phyloP scores from a whole-genome alignment of 768 basidiomycete genomes.

The Pulveroboletus sp. region DNA sequence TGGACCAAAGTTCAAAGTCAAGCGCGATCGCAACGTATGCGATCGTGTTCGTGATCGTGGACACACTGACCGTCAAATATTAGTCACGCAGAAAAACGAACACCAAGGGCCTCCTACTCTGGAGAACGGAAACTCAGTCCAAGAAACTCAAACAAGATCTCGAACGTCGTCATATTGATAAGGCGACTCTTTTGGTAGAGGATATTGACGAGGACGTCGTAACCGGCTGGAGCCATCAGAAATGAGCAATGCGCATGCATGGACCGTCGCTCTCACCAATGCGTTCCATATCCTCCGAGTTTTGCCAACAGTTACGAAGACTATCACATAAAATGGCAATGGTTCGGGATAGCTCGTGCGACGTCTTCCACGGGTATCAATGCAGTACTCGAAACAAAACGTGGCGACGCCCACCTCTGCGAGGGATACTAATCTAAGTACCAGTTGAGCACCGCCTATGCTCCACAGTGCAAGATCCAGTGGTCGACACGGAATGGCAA shows the following conservation, averaged over 20 bases:
- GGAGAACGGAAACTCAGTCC: conserved; percentile 81
- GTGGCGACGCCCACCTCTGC: conserved; percentile 50
- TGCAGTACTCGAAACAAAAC: neutral
- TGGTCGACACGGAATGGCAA: conserved; percentile 55
- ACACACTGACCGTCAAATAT: conserved; percentile 48
- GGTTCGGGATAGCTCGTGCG: conserved; percentile 73
- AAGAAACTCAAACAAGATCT: conserved; percentile 80
- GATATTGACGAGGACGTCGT: conserved; percentile 77
- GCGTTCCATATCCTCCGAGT: conserved; percentile 92
- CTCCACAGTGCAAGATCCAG: conserved; percentile 77
- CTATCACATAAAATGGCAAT: conserved; percentile 72
- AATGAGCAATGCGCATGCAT: neutral
- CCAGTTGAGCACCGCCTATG: conserved; percentile 76
- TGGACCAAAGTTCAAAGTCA: conserved; percentile 89
- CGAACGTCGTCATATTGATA: conserved; percentile 77
- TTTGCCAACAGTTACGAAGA: conserved; percentile 83
- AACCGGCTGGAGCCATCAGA: conserved; percentile 58
- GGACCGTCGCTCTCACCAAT: conserved; percentile 53
- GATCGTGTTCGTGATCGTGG: conserved; percentile 75
- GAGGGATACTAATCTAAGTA: conserved; percentile 69
- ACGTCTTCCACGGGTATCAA: conserved; percentile 48
- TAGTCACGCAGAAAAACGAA: neutral
- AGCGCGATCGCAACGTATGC: conserved; percentile 83
- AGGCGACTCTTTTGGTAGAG: conserved; percentile 66
- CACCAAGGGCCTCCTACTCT: conserved; percentile 48